Evolutionary conservation across 495 filamentous ascomycete species (phyloP), one percentile per base, ranked within the genome.

Genomic region (Clavariopsis aquatica): DNA sequence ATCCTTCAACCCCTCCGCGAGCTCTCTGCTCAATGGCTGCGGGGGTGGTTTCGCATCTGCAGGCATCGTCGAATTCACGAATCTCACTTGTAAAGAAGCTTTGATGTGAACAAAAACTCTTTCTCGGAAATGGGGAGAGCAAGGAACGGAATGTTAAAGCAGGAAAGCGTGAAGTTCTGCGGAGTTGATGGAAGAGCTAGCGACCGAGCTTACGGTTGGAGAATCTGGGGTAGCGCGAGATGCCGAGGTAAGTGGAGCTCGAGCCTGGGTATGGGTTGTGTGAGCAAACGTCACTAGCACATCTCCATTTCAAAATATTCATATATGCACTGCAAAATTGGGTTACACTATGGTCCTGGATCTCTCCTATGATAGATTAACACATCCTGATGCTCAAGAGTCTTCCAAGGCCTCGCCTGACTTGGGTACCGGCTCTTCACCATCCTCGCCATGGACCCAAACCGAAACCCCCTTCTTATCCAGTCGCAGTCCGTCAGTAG

Each of bases 391-490:
- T 17, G 6, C 38, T 43, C 12, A 43, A n/a, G 13, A 9, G 2
- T 3, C 38, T 43, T n/a, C n/a, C 38, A 8, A 43, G 15, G 2
- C n/a, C 38, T n/a, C n/a, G 38, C 9, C 19, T 22, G 20, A 24
- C 20, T n/a, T 24, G 12, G 7, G 6, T 22, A 4, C 47, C 24
- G 47, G 47, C 2, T 3, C 7, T 9, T n/a, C 24, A 6, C 47
- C 47, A 49, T 36, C 52, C 10, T 55, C 60, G 7, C 41, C 51
- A 31, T 49, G 51, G 1, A 71, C 65, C 69, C 69, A 71, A 20
- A 71, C 49, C 26, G 49, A 20, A 17, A 71, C 57, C 17, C 65
- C 69, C 45, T 62, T 68, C 54, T 65, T 68, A 26, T 68, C 69
- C 31, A 34, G 22, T 62, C 57, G 68, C n/a, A 68, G 19, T 23